Evolutionary conservation across 148 eudicot genomes (phyloP).

Genomic region (Rhododendron simsii): DNA sequence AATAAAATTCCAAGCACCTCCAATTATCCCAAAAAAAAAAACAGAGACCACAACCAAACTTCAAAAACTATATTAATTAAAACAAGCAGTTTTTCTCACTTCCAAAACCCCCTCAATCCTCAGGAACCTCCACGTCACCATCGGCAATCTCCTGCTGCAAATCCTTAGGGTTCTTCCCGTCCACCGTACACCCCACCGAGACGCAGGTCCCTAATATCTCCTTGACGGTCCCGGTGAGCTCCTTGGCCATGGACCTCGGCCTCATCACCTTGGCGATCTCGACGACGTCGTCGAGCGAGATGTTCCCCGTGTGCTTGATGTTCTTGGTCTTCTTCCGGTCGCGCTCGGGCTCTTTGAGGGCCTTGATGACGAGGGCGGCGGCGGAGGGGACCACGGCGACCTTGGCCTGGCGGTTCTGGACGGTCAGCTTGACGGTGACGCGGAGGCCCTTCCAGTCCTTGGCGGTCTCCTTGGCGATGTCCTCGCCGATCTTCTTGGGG

Average conservation of each 20-base stretch:
- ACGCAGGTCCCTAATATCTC: slow-evolving; percentile 77
- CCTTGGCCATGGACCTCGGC: slow-evolving; percentile 65
- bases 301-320: slow-evolving; percentile 70
- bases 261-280: slow-evolving; percentile 68
- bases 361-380: slow-evolving; percentile 73
- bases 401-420: slow-evolving; percentile 79
- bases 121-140: slow-evolving; percentile 69
- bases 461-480: slow-evolving; percentile 37
- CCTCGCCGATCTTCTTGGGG: slow-evolving; percentile 41
- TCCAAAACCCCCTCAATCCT: slow-evolving; percentile 27
- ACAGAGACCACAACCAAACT: not conserved
- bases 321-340: slow-evolving; percentile 73
- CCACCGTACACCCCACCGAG: slow-evolving; percentile 73
- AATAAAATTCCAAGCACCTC: not conserved
- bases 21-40: not conserved
- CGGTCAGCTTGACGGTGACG: slow-evolving; percentile 80
- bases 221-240: slow-evolving; percentile 56
- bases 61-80: not conserved
- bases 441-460: slow-evolving; percentile 67
- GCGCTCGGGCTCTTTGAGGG: slow-evolving; percentile 69
- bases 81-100: not conserved
- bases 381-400: slow-evolving; percentile 80
- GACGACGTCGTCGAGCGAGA: slow-evolving; percentile 63
- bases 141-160: slow-evolving; percentile 61
- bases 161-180: slow-evolving; percentile 72